Evolutionary conservation across 2,329 filamentous ascomycete species (phyloP), one percentile per base, ranked within the genome.

Genomic region (Fusarium tricinctum): DNA sequence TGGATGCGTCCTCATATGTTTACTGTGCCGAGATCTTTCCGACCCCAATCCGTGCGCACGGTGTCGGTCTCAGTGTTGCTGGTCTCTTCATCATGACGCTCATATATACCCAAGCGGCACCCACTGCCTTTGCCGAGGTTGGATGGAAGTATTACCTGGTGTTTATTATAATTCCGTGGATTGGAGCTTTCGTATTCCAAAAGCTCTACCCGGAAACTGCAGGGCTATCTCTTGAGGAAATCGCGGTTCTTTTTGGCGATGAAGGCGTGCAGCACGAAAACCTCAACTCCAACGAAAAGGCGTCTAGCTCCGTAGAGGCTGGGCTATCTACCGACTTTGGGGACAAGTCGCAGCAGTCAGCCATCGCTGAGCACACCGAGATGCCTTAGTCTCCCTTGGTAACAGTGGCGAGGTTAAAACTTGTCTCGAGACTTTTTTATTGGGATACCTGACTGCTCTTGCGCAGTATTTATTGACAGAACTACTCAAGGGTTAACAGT

Each of bases 141-240:
- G 82, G 81, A 3, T 85, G 83, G 83, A 84, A 83, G 71, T 85
- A 82, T 73, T 84, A 83, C 63, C 75, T 84, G 2, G 78, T 84
- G 38, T 26, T 26, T 26, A 26, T 26, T 26, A 80, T 84, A 30
- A 82, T 84, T 28, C 69, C 75, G 47, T 83, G 81, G 80, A 81
- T 62, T 12, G 59, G 71, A 6, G 30, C 71, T 12, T 77, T 74
- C 39, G 64, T 74, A 5, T 72, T 77, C 13, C 77, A 76, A 51
- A 66, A 75, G 8, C 75, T 69, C 59, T 77, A 75, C n/a, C 76
- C 74, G 0, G 76, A 78, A 33, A 76, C 76, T 2, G 72, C 72
- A 4, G 58, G 66, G 3, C 32, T 81, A 69, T 70, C 81, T 78
- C 69, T 85, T 76, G 51, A 87, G 78, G 66, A 78, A 75, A 73